A percentile compares a stretch with the other conserved stretches of the same genome.
Conservation (phyloP, 2,329 filamentous ascomycete species). For the Coniochaeta prunicola region DNA sequence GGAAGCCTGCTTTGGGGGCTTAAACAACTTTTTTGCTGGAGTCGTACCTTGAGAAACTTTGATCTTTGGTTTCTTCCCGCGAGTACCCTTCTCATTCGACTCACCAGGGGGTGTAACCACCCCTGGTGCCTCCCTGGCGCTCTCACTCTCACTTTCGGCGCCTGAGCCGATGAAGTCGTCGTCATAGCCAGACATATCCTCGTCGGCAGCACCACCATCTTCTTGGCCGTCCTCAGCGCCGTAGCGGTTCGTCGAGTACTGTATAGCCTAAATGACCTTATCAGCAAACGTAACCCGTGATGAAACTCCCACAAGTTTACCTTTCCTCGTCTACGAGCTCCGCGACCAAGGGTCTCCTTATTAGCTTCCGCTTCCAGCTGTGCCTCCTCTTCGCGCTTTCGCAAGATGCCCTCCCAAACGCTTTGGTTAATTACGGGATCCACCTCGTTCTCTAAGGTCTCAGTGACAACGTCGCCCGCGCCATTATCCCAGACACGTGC, state of each 20-base stretch:
- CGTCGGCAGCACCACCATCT: constrained; percentile 6
- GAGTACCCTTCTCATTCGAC: constrained; percentile 6
- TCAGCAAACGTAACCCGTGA: not conserved
- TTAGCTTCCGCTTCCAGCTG: constrained; percentile 62
- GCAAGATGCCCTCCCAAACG: constrained; percentile 87
- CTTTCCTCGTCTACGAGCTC: constrained; percentile 60
- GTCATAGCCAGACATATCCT: constrained; percentile 17
- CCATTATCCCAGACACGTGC: constrained; percentile 91
- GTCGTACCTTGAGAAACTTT: constrained; percentile 16
- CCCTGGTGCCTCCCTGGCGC: constrained; percentile 14
- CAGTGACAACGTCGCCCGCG: constrained; percentile 50
- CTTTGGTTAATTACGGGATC: constrained; percentile 54
- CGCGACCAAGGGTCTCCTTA: constrained; percentile 74
- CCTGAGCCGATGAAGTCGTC: constrained; percentile 17
- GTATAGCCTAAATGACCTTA: not conserved
- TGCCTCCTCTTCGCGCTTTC: constrained; percentile 72
- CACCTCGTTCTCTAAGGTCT: constrained; percentile 48
- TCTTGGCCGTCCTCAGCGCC: constrained; percentile 11
- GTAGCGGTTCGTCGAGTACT: constrained; percentile 1
- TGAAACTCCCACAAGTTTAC: constrained; percentile 20
- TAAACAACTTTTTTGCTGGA: constrained; percentile 4
- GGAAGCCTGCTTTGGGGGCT: not conserved
- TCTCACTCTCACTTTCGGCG: constrained; percentile 16
- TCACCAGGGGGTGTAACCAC: constrained; percentile 5
- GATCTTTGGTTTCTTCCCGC: constrained; percentile 9